Evolutionary conservation across 2,329 filamentous ascomycete genomes (phyloP).

Genomic region (Orbilia brochopaga): DNA sequence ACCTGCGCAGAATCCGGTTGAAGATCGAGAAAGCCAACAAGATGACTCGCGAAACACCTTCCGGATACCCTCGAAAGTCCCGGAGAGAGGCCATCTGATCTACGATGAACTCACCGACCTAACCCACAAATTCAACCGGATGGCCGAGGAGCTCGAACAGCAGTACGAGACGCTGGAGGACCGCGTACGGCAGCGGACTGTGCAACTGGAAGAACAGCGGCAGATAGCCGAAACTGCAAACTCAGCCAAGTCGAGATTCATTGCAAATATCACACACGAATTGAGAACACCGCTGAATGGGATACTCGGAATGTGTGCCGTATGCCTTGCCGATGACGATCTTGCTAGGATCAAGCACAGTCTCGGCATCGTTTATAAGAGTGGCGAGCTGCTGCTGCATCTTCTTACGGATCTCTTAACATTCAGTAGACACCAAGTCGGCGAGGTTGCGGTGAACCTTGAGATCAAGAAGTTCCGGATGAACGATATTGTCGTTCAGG

Average conservation of each 20-base stretch:
- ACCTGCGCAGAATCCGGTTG: neutral
- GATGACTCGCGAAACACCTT: slow-evolving; percentile 65
- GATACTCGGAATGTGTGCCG: slow-evolving; percentile 90
- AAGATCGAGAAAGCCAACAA: slow-evolving; percentile 35
- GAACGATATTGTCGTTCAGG: slow-evolving; percentile 79
- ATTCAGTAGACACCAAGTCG: slow-evolving; percentile 94
- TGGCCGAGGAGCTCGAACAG: slow-evolving; percentile 86
- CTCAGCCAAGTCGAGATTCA: slow-evolving; percentile 95
- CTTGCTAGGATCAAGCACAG: slow-evolving; percentile 79
- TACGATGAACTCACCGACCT: slow-evolving; percentile 73
- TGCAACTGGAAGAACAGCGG: slow-evolving; percentile 78
- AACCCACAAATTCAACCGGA: slow-evolving; percentile 92
- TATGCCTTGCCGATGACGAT: slow-evolving; percentile 91
- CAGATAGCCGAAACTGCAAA: slow-evolving; percentile 72
- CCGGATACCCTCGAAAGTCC: slow-evolving; percentile 83
- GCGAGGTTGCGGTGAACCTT: slow-evolving; percentile 69
- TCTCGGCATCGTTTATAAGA: slow-evolving; percentile 86
- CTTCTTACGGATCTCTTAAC: slow-evolving; percentile 87
- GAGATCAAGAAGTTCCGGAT: slow-evolving; percentile 86
- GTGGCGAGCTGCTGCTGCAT: slow-evolving; percentile 80
- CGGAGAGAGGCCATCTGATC: slow-evolving; percentile 74
- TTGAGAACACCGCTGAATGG: slow-evolving; percentile 94
- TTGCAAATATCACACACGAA: slow-evolving; percentile 91
- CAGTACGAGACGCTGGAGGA: slow-evolving; percentile 85
- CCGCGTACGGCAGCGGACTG: slow-evolving; percentile 80